Evolutionary conservation across 495 filamentous ascomycete species (phyloP).

Genomic region (Filosporella fistucella): DNA sequence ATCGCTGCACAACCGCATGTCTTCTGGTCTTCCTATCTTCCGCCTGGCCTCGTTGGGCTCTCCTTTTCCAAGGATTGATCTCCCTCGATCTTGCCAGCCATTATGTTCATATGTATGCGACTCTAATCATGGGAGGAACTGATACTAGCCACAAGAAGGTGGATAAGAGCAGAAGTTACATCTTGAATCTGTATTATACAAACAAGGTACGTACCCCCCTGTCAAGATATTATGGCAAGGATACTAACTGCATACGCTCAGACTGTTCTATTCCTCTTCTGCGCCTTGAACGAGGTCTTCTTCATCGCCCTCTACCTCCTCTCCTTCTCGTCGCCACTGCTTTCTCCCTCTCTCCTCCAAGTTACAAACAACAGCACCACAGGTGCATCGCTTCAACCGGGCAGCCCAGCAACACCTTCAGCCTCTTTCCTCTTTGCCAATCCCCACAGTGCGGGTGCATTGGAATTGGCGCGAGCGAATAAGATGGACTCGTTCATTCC

Average conservation of each 20-base stretch:
- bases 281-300: conserved; percentile 87
- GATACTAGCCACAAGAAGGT: conserved; percentile 91
- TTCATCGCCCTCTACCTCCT: conserved; percentile 98
- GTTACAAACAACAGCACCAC: conserved; percentile 35
- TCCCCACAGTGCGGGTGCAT: conserved; percentile 85
- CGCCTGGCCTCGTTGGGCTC: conserved; percentile 86
- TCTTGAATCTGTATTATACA: conserved; percentile 93
- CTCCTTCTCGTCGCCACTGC: conserved; percentile 83
- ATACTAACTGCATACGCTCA: conserved; percentile 31
- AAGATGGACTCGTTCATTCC: conserved; percentile 81
- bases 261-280: conserved; percentile 89
- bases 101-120: conserved; percentile 98
- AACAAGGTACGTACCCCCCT: conserved; percentile 64
- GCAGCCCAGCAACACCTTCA: conserved; percentile 59
- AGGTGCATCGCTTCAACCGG: conserved; percentile 54
- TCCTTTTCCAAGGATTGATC: conserved; percentile 91
- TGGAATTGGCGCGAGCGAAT: conserved; percentile 87
- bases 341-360: conserved; percentile 76
- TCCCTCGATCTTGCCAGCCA: conserved; percentile 89
- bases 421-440: conserved; percentile 68
- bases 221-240: conserved; percentile 3
- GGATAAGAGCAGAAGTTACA: conserved; percentile 68
- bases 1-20: conserved; percentile 92
- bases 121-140: conserved; percentile 72
- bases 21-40: conserved; percentile 89